Conservation (phyloP, 345 rosid species). For the Passiflora organensis region DNA sequence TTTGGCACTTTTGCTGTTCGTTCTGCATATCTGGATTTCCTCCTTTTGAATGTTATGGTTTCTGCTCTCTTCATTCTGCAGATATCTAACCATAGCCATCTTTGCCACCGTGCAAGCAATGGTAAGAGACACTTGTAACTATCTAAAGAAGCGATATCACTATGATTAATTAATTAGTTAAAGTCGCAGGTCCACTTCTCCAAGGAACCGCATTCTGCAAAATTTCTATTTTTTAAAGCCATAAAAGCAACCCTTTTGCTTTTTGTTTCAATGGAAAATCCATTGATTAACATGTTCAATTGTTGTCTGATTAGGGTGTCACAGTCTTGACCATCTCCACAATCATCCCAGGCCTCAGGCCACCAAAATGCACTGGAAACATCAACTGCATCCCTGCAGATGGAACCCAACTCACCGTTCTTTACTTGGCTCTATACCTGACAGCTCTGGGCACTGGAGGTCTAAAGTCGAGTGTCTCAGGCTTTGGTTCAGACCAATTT, state of each 20-base stretch:
- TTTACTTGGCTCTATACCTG: slow-evolving; percentile 70
- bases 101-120: slow-evolving; percentile 79
- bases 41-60: neutral
- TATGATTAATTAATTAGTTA: too few species aligned
- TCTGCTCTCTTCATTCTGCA: slow-evolving; percentile 16
- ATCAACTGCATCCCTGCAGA: slow-evolving; percentile 54
- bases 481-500: slow-evolving; percentile 94
- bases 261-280: too few species aligned
- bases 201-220: too few species aligned
- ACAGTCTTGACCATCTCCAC: slow-evolving; percentile 81
- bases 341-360: slow-evolving; percentile 64
- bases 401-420: slow-evolving; percentile 53
- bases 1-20: neutral
- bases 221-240: neutral
- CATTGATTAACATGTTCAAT: neutral
- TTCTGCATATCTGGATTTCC: too few species aligned
- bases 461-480: slow-evolving; percentile 90
- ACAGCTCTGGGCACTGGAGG: slow-evolving; percentile 95
- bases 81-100: slow-evolving; percentile 82
- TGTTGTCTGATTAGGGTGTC: slow-evolving; percentile 53
- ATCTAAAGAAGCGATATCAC: too few species aligned
- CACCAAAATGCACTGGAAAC: slow-evolving; percentile 55
- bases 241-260: neutral
- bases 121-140: too few species aligned
- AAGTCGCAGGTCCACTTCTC: too few species aligned